Base-by-base conservation (phyloP, 1,139 yeast species). In the Saccharomyces hybrid region DNA sequence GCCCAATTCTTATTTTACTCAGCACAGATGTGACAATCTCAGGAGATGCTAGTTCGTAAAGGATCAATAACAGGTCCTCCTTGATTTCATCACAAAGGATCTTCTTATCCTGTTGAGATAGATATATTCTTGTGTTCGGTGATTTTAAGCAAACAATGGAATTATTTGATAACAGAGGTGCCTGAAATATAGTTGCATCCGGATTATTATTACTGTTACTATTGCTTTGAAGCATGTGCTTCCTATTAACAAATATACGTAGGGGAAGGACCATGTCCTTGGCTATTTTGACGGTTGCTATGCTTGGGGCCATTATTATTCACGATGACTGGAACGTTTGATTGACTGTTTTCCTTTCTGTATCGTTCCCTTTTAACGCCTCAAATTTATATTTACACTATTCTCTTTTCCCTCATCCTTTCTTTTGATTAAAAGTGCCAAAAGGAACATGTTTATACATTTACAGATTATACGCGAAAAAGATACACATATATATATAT, bases 131-230 rank as follows among this genome's bases (percentile, higher is more conserved):
- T 2, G 64, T 61, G 2, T 54, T 51, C 1, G 70, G 68, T 4
- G 70, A 65, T 51, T 63, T 67, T 49, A 68, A 55, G 20, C 67
- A 57, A 2, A 68, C 60, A 1, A 68, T 65, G 4, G 72, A 66
- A 53, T 66, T 68, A 46, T 63, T 68, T 1, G 72, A 66, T 26
- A 67, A 55, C 9, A 68, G 52, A 0, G 72, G 72, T 2, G 71
- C 66, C 34, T 68, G 68, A 51, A 68, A 65, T 6, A 63, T 51
- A 1, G 66, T 56, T 6, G 51, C 49, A 25, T 48, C 27, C 13
- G 44, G 11, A 4, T 38, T 38, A 14, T 55, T 58, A 13, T 57
- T 53, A 8, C 59, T 41, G 3, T 5, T 38, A 16, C 11, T 13
- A 23, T 53, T 56, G 47, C 61, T 65, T 31, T 61, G 57, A 20